Evolutionary conservation across 106 monocot species (phyloP).

Genomic region (Apostasia shenzhenica): DNA sequence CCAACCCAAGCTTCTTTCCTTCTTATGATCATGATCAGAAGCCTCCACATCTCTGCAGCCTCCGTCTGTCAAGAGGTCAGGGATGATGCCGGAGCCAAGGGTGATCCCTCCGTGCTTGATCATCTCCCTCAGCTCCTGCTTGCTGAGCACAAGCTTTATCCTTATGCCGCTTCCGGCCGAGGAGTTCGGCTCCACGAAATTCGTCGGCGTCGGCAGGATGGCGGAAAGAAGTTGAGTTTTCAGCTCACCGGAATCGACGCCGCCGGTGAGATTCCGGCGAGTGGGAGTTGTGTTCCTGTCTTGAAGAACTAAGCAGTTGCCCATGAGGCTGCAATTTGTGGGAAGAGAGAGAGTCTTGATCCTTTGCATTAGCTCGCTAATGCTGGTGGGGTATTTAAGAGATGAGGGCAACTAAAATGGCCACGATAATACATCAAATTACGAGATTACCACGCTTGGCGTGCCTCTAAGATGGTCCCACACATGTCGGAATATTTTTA

Average conservation of each 20-base stretch:
- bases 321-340: constrained; percentile 21
- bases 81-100: constrained; percentile 17
- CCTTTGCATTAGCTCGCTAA: too few species aligned
- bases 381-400: too few species aligned
- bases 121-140: constrained; percentile 40
- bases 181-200: constrained; percentile 1
- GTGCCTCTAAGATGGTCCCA: too few species aligned
- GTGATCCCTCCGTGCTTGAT: constrained; percentile 20
- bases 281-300: background rate
- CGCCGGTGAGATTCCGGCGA: too few species aligned
- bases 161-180: constrained; percentile 6
- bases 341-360: too few species aligned
- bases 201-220: background rate
- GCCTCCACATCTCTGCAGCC: background rate
- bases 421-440: too few species aligned
- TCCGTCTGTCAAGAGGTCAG: constrained; percentile 13
- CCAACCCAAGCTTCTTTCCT: constrained; percentile 28
- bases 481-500: too few species aligned
- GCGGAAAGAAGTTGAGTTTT: too few species aligned
- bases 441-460: too few species aligned
- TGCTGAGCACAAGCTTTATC: constrained; percentile 46
- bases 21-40: too few species aligned
- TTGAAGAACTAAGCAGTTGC: constrained; percentile 38
- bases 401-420: too few species aligned
- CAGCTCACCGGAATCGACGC: too few species aligned